Evolutionary conservation across 208 protist species (phyloP).

Genomic region (Wallacemonas sp.): DNA sequence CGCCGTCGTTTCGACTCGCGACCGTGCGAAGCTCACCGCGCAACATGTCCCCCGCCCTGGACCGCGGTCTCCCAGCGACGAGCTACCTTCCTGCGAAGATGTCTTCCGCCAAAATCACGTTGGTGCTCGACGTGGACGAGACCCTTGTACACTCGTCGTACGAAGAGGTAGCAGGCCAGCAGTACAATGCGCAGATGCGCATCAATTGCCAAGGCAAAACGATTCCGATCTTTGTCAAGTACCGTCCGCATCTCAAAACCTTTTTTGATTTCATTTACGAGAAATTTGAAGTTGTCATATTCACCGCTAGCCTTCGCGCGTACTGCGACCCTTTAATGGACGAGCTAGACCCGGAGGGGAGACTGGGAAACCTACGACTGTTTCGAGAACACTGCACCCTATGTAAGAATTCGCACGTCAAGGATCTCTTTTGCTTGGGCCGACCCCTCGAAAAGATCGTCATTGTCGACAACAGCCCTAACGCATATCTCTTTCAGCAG

Average conservation of each 20-base stretch:
- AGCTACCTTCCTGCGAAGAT: slow-evolving; percentile 37
- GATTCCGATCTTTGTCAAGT: slow-evolving; percentile 51
- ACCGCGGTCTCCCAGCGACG: slow-evolving; percentile 25
- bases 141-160: slow-evolving; percentile 60
- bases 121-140: slow-evolving; percentile 63
- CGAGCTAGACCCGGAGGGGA: slow-evolving; percentile 41
- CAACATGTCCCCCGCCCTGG: slow-evolving; percentile 32
- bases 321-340: slow-evolving; percentile 62
- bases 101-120: slow-evolving; percentile 27
- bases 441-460: slow-evolving; percentile 40
- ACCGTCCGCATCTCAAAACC: slow-evolving; percentile 49
- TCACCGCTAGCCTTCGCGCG: slow-evolving; percentile 51
- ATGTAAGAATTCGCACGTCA: slow-evolving; percentile 49
- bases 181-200: slow-evolving; percentile 42
- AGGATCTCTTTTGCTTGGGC: slow-evolving; percentile 58
- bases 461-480: slow-evolving; percentile 74
- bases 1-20: slow-evolving; percentile 30
- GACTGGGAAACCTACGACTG: slow-evolving; percentile 47
- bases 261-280: slow-evolving; percentile 52
- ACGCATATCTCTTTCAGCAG: slow-evolving; percentile 69
- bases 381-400: slow-evolving; percentile 62
- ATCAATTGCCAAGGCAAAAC: slow-evolving; percentile 26
- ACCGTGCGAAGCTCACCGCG: slow-evolving; percentile 34
- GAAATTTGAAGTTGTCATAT: slow-evolving; percentile 67
- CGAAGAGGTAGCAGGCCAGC: slow-evolving; percentile 24